These are phyloP conservation scores for Smittium culicis DNA, from an alignment of 371 early-diverging fungal genomes.

Conservation along the genomic window DNA sequence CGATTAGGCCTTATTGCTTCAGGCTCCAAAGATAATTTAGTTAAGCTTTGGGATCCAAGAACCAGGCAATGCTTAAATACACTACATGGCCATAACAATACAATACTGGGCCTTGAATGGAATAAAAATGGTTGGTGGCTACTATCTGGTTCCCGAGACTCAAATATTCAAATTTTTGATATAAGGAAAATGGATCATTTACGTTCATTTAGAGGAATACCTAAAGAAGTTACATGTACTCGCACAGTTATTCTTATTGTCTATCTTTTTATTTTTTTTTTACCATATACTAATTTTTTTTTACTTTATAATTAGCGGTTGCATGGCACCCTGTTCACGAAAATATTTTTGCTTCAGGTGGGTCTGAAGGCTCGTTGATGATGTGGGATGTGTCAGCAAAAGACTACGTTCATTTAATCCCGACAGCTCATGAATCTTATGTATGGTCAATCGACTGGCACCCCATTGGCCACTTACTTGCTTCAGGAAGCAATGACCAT, in stretches of 20 bases:
- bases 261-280: not conserved
- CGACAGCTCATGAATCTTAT: slow-evolving; percentile 85
- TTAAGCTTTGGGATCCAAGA: slow-evolving; percentile 99
- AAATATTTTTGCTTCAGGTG: slow-evolving; percentile 78
- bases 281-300: not conserved
- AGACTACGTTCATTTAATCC: slow-evolving; percentile 54
- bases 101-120: slow-evolving; percentile 85
- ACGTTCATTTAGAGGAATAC: slow-evolving; percentile 80
- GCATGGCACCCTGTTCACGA: slow-evolving; percentile 95
- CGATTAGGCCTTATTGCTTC: slow-evolving; percentile 90
- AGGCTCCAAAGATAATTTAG: slow-evolving; percentile 95
- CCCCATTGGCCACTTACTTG: slow-evolving; percentile 95
- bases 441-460: slow-evolving; percentile 99
- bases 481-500: slow-evolving; percentile 95
- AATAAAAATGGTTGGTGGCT: slow-evolving; percentile 97
- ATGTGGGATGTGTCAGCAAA: slow-evolving; percentile 80
- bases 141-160: slow-evolving; percentile 90
- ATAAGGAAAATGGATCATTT: slow-evolving; percentile 92
- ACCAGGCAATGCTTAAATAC: slow-evolving; percentile 78
- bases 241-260: too few relatives aligned
- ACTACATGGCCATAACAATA: slow-evolving; percentile 95
- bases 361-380: slow-evolving; percentile 74
- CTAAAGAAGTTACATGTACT: slow-evolving; percentile 80
- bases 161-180: slow-evolving; percentile 89
- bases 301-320: slow-evolving; percentile 38